phyloP scores from a whole-genome alignment of 768 basidiomycete species.

The Hygrocybe coccinea region DNA sequence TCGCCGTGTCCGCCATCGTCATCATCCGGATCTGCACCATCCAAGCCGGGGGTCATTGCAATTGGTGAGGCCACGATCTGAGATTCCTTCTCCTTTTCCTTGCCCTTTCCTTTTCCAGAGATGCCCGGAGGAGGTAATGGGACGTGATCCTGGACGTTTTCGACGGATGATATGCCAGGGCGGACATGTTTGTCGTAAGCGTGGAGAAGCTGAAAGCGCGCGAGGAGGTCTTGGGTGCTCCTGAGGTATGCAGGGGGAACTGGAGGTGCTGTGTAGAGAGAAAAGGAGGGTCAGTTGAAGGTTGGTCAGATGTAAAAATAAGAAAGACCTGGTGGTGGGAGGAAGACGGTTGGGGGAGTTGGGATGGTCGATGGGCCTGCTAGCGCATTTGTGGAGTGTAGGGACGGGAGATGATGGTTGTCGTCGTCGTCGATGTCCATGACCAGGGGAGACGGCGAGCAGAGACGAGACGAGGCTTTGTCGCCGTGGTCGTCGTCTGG shows the following conservation, averaged over 20 bases:
- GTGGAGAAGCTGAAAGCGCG: constrained; percentile 61
- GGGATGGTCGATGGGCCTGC: constrained; percentile 3
- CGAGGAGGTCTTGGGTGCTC: constrained; percentile 76
- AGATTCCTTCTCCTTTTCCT: constrained; percentile 31
- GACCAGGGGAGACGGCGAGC: neutral
- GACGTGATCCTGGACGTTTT: constrained; percentile 23
- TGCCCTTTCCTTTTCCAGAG: constrained; percentile 50
- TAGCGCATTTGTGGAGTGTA: neutral
- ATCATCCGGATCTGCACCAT: constrained; percentile 39
- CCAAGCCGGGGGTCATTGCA: constrained; percentile 31
- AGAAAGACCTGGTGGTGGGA: constrained; percentile 2
- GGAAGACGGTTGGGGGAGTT: neutral
- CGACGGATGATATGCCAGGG: constrained; percentile 38
- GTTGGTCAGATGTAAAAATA: neutral
- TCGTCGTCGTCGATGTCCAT: constrained; percentile 5
- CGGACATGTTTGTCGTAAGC: constrained; percentile 83
- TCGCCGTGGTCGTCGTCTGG: neutral
- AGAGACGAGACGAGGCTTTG: neutral
- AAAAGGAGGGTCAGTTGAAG: neutral
- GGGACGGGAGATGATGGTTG: no score
- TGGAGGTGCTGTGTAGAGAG: constrained; percentile 26
- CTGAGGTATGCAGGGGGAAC: constrained; percentile 48
- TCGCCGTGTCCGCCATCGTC: constrained; percentile 53
- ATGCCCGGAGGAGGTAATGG: constrained; percentile 18
- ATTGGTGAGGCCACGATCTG: constrained; percentile 16